Evolutionary conservation across 2,329 filamentous ascomycete species (phyloP), one percentile per base, ranked within the genome.

Genomic region (Pseudonectria buxi): DNA sequence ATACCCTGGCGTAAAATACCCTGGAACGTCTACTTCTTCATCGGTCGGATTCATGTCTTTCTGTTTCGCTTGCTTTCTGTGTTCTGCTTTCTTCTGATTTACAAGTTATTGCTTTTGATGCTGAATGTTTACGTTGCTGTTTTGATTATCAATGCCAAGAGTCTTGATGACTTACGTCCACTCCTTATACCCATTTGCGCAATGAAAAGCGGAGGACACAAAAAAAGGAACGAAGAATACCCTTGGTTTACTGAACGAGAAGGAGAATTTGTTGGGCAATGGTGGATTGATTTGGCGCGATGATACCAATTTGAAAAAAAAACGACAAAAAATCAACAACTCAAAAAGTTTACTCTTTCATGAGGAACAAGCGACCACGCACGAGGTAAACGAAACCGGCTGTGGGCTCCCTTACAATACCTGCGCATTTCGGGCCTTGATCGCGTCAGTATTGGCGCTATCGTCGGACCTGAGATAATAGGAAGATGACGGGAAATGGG

Each of bases 1-100:
- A 78, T 77, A 77, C 73, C 74, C 71, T 75, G 69, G 72, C 69
- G 73, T 68, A 68, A 69, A 68, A 74, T 74, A 72, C 68, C 69
- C 65, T 57, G 63, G 61, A 65, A 62, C 54, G 42, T 50, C 54
- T 57, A 63, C 52, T 59, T 63, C 53, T 63, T 63, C 65, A 67
- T 71, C 61, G 64, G 63, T 70, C 64, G 65, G 63, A 57, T 61
- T 43, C 59, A 58, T 53, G 50, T 52, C 58, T 42, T 51, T 45
- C 43, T 41, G 46, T 43, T 58, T 56, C 40, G 44, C 47, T 39
- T 43, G 40, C 36, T 44, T 52, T 46, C 45, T 43, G n/a, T 31
- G 38, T 41, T 34, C 35, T 30, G 46, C 37, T 46, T 33, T 42
- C 45, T 45, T 39, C 47, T 42, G 42, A 40, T 47, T 43, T 37